Percentiles rank a stretch among this genome's conserved stretches.
These are phyloP conservation scores for Musa troglodytarum DNA, from an alignment of 176 grass and related monocot species.

Conservation along the genomic window DNA sequence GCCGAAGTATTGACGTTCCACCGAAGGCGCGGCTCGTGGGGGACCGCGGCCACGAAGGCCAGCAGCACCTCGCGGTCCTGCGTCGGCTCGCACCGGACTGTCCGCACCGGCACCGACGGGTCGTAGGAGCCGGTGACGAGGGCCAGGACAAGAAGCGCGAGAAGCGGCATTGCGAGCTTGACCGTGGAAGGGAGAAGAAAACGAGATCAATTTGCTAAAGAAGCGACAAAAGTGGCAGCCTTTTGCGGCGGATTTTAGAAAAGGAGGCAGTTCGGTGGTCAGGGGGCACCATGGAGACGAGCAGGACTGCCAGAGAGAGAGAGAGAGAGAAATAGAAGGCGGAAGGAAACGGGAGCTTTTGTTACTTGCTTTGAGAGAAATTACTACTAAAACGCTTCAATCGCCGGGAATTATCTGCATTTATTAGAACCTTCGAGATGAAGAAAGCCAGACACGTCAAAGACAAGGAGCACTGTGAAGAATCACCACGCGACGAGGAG, in stretches of 20 bases:
- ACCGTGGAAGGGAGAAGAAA: neutral
- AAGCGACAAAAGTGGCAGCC: neutral
- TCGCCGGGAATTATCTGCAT: no score
- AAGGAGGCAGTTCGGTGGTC: neutral
- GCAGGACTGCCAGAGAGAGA: neutral
- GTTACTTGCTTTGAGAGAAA: no score
- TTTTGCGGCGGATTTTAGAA: neutral
- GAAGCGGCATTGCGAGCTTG: neutral
- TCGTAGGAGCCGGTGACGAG: neutral
- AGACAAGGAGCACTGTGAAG: no score
- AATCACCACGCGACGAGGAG: no score
- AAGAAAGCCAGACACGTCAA: no score
- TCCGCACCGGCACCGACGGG: neutral
- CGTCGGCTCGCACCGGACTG: conserved; percentile 33
- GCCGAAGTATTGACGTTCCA: conserved; percentile 41
- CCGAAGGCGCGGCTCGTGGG: conserved; percentile 44
- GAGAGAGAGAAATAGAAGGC: neutral
- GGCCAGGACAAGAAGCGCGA: neutral
- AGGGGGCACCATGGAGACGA: conserved; percentile 1
- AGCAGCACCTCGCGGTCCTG: conserved; percentile 34
- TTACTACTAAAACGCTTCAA: no score
- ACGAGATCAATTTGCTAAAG: neutral
- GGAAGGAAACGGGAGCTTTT: no score
- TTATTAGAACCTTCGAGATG: no score
- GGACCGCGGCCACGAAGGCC: conserved; percentile 38